Percentiles rank a stretch among this genome's conserved stretches.
These are phyloP conservation scores for Hypomontagnella submonticulosa DNA, from an alignment of 495 filamentous ascomycete genomes.

Conservation along the genomic window DNA sequence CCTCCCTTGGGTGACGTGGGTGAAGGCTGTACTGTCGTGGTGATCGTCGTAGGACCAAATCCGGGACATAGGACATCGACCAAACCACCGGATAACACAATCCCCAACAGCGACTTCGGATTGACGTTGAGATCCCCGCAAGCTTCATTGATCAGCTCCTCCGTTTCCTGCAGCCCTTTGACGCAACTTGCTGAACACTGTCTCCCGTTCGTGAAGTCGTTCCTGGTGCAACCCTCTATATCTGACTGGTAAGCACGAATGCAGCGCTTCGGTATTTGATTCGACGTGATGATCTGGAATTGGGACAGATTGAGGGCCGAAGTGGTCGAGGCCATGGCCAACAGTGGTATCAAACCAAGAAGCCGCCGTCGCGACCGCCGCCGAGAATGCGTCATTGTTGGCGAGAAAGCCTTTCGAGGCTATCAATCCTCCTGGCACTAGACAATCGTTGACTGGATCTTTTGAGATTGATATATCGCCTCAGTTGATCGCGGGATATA, in stretches of 20 bases:
- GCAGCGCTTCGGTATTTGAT: conserved; percentile 50
- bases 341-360: conserved; percentile 35
- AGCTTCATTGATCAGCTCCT: conserved; percentile 41
- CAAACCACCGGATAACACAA: conserved; percentile 50
- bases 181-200: conserved; percentile 53
- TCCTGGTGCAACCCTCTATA: conserved; percentile 48
- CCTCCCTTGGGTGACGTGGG: conserved; percentile 6
- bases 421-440: not conserved
- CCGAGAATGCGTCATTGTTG: conserved; percentile 39
- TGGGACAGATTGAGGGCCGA: conserved; percentile 53
- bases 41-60: conserved; percentile 31
- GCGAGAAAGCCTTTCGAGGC: conserved; percentile 9
- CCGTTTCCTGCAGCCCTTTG: conserved; percentile 41
- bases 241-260: conserved; percentile 52
- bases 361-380: conserved; percentile 39
- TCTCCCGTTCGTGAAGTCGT: conserved; percentile 50
- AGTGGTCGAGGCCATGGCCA: conserved; percentile 49
- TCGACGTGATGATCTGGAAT: conserved; percentile 53
- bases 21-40: conserved; percentile 31
- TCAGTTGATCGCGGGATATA: not conserved
- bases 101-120: conserved; percentile 48
- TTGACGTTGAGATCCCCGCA: conserved; percentile 47
- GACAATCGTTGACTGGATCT: not conserved
- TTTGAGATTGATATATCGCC: conserved; percentile 8
- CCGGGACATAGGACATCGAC: conserved; percentile 51